These are phyloP conservation scores for Waltiozyma sp. DNA, from an alignment of 1,139 yeast genomes.

Conservation along the genomic window DNA sequence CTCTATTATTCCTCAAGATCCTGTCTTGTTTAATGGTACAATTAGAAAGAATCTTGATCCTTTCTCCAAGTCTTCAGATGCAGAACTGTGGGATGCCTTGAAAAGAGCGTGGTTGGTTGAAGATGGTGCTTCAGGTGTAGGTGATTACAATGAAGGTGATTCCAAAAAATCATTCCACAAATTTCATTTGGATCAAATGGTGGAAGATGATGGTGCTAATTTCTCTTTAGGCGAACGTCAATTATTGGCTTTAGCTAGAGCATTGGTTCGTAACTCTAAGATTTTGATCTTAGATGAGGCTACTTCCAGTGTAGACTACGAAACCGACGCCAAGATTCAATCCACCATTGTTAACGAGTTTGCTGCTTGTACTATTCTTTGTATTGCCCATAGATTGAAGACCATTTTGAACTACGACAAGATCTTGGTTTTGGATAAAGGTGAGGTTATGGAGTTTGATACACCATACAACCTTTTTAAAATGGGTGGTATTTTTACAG, in stretches of 20 bases:
- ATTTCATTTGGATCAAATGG: conserved; percentile 45
- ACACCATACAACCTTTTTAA: conserved; percentile 32
- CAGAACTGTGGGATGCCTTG: conserved; percentile 40
- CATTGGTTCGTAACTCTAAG: conserved; percentile 46
- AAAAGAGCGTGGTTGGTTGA: conserved; percentile 47
- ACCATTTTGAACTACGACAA: conserved; percentile 47
- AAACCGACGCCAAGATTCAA: conserved; percentile 54
- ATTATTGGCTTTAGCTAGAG: conserved; percentile 54
- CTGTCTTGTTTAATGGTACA: conserved; percentile 59
- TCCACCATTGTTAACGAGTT: conserved; percentile 43
- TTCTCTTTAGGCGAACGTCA: conserved; percentile 62
- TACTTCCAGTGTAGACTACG: conserved; percentile 60
- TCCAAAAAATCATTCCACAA: conserved; percentile 27
- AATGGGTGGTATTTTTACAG: conserved; percentile 31
- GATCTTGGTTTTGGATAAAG: conserved; percentile 46
- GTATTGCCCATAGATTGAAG: conserved; percentile 57
- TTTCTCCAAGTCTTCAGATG: conserved; percentile 40
- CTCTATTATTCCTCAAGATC: conserved; percentile 73
- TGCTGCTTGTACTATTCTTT: conserved; percentile 43
- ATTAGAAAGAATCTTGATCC: conserved; percentile 62
- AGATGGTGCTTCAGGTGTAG: conserved; percentile 13
- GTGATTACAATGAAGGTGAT: conserved; percentile 5
- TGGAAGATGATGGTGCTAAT: conserved; percentile 54
- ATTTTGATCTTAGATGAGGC: conserved; percentile 61
- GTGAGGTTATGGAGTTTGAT: conserved; percentile 42